Evolutionary conservation across 2,329 filamentous ascomycete genomes (phyloP), one percentile per base, ranked within the genome.

Genomic region (Plectosphaerella sp.): DNA sequence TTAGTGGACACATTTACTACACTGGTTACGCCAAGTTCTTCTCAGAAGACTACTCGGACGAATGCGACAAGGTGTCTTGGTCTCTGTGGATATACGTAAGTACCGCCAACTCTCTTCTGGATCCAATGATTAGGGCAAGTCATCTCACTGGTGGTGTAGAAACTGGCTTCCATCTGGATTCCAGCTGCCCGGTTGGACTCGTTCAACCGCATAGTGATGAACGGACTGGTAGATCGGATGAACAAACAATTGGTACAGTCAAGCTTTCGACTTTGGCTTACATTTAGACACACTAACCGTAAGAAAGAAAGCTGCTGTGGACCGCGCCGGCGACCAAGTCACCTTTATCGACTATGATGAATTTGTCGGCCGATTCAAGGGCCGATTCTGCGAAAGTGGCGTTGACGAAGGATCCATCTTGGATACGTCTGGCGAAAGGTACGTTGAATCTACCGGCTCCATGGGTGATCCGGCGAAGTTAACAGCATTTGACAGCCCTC

Each of bases 21-120:
- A 50, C 52, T 16, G 48, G 42, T 16, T 51, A 59, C 15, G 56
- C 57, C 1, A 57, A 59, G 11, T 59, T 58, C 48, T 55, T 51
- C 39, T 28, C 18, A n/a, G 49, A 33, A n/a, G 50, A 57, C 14
- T 25, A 45, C 11, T 24, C 25, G 3, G 9, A 24, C 1, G 51
- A 45, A 4, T 57, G 54, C n/a, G 50, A 57, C 20, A 45, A 49
- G 14, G 53, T 57, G 7, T 42, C 53, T 5, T 54, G 55, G 55
- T 42, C 55, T 22, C 22, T 22, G 22, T 22, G 22, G 22, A 22
- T 22, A 22, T 22, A 22, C 22, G 22, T 22, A 22, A 22, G 22
- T 22, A 22, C 22, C 22, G 22, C 22, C 22, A 22, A 5, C 22
- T 22, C 22, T 22, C 22, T 22, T 22, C 22, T 22, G 22, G 5